Conservation (phyloP, 371 early-diverging fungal species). For the Syncephalastrum racemosum region DNA sequence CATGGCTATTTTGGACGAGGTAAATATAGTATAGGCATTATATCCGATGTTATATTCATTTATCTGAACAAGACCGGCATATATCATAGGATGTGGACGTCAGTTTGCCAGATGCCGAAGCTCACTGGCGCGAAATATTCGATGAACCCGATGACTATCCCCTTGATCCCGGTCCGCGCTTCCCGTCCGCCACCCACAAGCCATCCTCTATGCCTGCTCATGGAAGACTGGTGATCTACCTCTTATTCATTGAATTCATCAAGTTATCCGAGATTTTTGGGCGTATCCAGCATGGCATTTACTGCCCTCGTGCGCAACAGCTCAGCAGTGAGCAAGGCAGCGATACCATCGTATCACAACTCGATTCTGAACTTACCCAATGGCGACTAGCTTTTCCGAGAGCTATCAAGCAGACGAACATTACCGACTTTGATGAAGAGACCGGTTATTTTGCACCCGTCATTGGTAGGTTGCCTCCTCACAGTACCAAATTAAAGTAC, state of each 20-base stretch:
- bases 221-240: slow-evolving; percentile 21
- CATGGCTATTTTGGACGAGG: slow-evolving; percentile 46
- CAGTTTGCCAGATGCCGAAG: slow-evolving; percentile 35
- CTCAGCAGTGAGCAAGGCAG: slow-evolving; percentile 40
- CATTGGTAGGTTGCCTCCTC: slow-evolving; percentile 23
- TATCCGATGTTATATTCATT: not conserved
- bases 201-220: slow-evolving; percentile 20
- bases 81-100: slow-evolving; percentile 38
- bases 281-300: slow-evolving; percentile 39
- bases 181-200: slow-evolving; percentile 38
- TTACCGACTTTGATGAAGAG: slow-evolving; percentile 37
- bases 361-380: slow-evolving; percentile 44
- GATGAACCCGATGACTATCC: slow-evolving; percentile 27
- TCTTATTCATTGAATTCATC: slow-evolving; percentile 40
- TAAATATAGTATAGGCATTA: slow-evolving; percentile 4
- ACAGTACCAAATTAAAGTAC: not conserved
- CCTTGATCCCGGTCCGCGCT: slow-evolving; percentile 15
- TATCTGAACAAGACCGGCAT: not conserved
- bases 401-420: slow-evolving; percentile 30
- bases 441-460: slow-evolving; percentile 40
- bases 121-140: slow-evolving; percentile 39
- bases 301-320: slow-evolving; percentile 42
- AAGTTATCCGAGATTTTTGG: slow-evolving; percentile 49
- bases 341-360: slow-evolving; percentile 37
- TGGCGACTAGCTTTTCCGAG: slow-evolving; percentile 46